Conservation (phyloP, 1,139 yeast genomes). For the Geotrichum aggregatum region DNA sequence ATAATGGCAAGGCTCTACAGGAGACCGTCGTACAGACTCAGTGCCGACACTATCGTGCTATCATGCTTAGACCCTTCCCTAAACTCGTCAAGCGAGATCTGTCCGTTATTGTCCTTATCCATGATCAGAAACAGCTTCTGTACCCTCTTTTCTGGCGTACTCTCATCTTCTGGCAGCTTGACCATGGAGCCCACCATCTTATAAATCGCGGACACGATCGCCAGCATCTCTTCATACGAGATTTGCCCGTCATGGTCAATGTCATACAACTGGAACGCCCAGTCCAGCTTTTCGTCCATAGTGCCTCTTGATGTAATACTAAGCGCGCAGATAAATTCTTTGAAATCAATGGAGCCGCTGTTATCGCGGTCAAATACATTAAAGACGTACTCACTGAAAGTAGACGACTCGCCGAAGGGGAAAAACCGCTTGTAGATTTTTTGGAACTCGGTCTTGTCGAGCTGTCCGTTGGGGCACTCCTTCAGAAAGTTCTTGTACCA, state of each 20-base stretch:
- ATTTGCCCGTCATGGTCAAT: constrained; percentile 72
- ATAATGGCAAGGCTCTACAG: constrained; percentile 28
- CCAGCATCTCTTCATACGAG: constrained; percentile 69
- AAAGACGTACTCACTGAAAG: constrained; percentile 84
- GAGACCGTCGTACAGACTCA: constrained; percentile 59
- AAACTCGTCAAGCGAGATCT: constrained; percentile 75
- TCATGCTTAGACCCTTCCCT: constrained; percentile 75
- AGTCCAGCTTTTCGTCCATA: constrained; percentile 75
- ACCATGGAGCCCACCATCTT: constrained; percentile 97
- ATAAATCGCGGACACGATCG: constrained; percentile 78
- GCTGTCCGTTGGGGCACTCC: constrained; percentile 90
- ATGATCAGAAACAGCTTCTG: constrained; percentile 70
- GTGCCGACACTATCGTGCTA: constrained; percentile 73
- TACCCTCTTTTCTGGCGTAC: constrained; percentile 85
- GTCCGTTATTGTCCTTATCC: constrained; percentile 67
- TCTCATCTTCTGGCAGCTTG: constrained; percentile 82
- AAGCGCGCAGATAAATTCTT: constrained; percentile 84
- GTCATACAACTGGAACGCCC: constrained; percentile 83
- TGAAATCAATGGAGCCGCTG: constrained; percentile 81
- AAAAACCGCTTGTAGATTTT: constrained; percentile 93
- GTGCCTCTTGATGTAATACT: constrained; percentile 88
- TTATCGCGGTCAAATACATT: constrained; percentile 82
- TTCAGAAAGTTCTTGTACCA: constrained; percentile 95
- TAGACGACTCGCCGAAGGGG: constrained; percentile 96
- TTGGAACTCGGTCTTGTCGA: constrained; percentile 81